Percentiles rank a stretch among this genome's conserved stretches.
Conservation (phyloP, 306 rosid species). For the Castanopsis chinensis region DNA sequence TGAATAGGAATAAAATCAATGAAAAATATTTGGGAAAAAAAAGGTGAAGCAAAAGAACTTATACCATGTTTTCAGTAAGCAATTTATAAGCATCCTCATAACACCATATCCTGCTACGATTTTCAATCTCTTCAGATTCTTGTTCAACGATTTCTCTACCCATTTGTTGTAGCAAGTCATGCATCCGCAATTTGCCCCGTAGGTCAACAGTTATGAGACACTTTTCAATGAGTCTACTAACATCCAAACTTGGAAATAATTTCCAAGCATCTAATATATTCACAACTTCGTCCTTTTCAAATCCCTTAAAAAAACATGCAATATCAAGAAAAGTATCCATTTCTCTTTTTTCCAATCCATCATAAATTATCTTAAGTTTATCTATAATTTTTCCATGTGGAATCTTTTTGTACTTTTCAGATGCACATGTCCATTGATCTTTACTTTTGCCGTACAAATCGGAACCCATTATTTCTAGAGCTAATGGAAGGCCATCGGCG, state of each 20-base stretch:
- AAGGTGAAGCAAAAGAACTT: not conserved
- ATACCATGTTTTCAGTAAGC: conserved; percentile 14
- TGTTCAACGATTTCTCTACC: conserved; percentile 4
- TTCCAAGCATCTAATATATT: not conserved
- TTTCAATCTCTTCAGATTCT: conserved; percentile 12
- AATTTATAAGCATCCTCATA: conserved; percentile 7
- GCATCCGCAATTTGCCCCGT: conserved; percentile 3
- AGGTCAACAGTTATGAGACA: conserved; percentile 10
- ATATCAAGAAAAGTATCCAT: conserved; percentile 15
- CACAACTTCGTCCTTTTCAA: not conserved
- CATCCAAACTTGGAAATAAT: not conserved
- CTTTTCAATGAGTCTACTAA: conserved; percentile 8
- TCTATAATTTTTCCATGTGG: not conserved
- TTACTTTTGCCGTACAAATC: no score
- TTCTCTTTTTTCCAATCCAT: conserved; percentile 12
- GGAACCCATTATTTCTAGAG: not conserved
- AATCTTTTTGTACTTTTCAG: not conserved
- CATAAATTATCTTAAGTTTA: conserved; percentile 1
- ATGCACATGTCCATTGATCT: conserved; percentile 8
- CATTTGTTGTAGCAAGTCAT: conserved; percentile 13
- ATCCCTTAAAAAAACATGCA: conserved; percentile 19
- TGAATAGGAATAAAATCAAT: no score
- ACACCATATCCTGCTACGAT: conserved; percentile 22
- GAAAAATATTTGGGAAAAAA: no score
- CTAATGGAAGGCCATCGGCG: conserved; percentile 8